Percentiles rank a stretch among this genome's conserved stretches.
These are phyloP conservation scores for Rhododendron mucronatum DNA, from an alignment of 148 eudicot species.

Conservation along the genomic window DNA sequence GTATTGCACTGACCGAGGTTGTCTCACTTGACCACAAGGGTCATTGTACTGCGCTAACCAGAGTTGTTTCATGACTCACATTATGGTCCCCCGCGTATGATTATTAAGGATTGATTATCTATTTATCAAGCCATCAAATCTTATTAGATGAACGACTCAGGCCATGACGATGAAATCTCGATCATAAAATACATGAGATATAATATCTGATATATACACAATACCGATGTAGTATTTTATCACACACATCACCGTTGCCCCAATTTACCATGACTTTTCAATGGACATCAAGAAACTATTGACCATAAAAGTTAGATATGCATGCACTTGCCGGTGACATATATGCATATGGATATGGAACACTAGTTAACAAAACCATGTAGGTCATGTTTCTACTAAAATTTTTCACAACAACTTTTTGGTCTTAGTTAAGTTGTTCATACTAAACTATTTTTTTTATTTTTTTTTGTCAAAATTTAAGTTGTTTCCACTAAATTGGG, in stretches of 20 bases:
- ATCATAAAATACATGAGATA: background rate
- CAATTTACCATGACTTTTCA: background rate
- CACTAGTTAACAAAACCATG: too few relatives aligned
- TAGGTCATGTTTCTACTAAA: too few relatives aligned
- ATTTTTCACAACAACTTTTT: too few relatives aligned
- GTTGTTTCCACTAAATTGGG: too few relatives aligned
- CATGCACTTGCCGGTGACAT: background rate
- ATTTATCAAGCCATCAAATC: background rate
- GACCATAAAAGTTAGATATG: background rate
- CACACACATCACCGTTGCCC: background rate
- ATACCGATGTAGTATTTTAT: background rate
- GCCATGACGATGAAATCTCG: background rate
- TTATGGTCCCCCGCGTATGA: too few relatives aligned
- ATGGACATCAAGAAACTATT: background rate
- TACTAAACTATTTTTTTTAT: too few relatives aligned
- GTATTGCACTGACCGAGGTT: background rate
- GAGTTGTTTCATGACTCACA: background rate
- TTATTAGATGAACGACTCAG: background rate
- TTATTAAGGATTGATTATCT: background rate
- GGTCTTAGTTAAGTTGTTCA: too few relatives aligned
- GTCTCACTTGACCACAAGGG: background rate
- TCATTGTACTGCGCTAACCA: background rate
- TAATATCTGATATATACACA: too few relatives aligned
- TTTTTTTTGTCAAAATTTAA: too few relatives aligned
- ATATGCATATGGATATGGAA: background rate